phyloP scores from a whole-genome alignment of 179 eudicot genomes.

The Patellifolia procumbens region DNA sequence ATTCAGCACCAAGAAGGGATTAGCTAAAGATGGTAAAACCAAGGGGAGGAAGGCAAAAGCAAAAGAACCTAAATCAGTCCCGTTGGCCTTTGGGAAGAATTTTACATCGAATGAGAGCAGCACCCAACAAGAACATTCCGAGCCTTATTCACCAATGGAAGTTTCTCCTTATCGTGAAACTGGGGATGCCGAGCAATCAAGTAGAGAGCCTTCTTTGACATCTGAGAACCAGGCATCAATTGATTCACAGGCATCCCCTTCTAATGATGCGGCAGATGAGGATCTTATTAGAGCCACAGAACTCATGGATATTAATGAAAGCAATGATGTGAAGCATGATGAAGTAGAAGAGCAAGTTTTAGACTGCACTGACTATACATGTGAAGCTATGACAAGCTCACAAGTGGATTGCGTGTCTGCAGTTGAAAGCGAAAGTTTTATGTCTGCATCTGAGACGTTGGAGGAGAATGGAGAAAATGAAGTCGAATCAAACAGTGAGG shows the following conservation, averaged over 20 bases:
- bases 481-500: slow-evolving; percentile 37
- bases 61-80: slow-evolving; percentile 34
- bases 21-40: slow-evolving; percentile 27
- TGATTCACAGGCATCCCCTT: slow-evolving; percentile 8
- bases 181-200: slow-evolving; percentile 35
- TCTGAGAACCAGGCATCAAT: slow-evolving; percentile 34
- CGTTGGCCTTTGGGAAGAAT: slow-evolving; percentile 27
- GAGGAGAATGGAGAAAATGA: slow-evolving; percentile 35
- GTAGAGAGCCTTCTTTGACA: slow-evolving; percentile 51
- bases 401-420: slow-evolving; percentile 46
- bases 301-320: slow-evolving; percentile 37
- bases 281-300: slow-evolving; percentile 41
- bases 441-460: slow-evolving; percentile 48
- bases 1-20: slow-evolving; percentile 35
- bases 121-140: slow-evolving; percentile 35
- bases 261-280: slow-evolving; percentile 31
- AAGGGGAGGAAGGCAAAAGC: slow-evolving; percentile 36
- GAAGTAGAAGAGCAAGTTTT: slow-evolving; percentile 26
- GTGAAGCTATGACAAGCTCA: slow-evolving; percentile 35
- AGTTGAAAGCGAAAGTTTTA: slow-evolving; percentile 72
- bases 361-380: slow-evolving; percentile 16
- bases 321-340: slow-evolving; percentile 26
- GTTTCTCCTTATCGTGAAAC: slow-evolving; percentile 40
- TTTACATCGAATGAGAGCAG: slow-evolving; percentile 28
- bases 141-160: slow-evolving; percentile 47